phyloP scores from a whole-genome alignment of 495 filamentous ascomycete species.

The Parmelia sp. region DNA sequence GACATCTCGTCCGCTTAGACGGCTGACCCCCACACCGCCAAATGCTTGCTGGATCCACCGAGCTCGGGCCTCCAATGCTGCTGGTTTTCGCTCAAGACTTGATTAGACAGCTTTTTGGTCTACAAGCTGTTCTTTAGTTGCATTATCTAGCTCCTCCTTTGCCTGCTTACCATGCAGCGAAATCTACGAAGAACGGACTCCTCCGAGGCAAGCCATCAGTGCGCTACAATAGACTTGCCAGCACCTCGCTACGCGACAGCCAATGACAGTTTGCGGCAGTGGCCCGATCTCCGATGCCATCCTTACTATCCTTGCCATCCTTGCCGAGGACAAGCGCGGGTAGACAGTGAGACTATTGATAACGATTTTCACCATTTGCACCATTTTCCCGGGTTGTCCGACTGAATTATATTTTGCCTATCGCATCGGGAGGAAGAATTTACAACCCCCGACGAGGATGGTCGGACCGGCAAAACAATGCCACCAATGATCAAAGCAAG shows the following conservation, averaged over 20 bases:
- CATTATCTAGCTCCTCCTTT: neutral
- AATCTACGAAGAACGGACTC: slow-evolving; percentile 1
- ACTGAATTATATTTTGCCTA: neutral
- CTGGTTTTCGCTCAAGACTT: neutral
- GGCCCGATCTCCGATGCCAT: neutral
- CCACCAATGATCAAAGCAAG: neutral
- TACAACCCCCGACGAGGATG: neutral
- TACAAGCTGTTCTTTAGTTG: neutral
- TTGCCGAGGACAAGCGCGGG: neutral
- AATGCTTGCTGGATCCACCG: neutral
- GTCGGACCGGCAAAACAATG: neutral
- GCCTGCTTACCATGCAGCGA: slow-evolving; percentile 2
- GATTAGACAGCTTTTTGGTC: neutral
- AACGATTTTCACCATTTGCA: neutral
- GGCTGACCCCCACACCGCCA: neutral
- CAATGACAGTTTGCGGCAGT: neutral
- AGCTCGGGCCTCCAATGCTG: neutral
- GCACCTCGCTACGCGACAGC: neutral
- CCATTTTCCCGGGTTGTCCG: neutral
- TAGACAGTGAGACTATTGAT: neutral
- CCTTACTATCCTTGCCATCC: neutral
- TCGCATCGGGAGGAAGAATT: neutral
- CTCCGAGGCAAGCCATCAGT: neutral
- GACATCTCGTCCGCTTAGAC: neutral
- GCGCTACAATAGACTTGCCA: neutral